Percentiles rank a stretch among this genome's conserved stretches.
phyloP scores from a whole-genome alignment of 164 flowering plant genomes.

The Sextonia rubra region DNA sequence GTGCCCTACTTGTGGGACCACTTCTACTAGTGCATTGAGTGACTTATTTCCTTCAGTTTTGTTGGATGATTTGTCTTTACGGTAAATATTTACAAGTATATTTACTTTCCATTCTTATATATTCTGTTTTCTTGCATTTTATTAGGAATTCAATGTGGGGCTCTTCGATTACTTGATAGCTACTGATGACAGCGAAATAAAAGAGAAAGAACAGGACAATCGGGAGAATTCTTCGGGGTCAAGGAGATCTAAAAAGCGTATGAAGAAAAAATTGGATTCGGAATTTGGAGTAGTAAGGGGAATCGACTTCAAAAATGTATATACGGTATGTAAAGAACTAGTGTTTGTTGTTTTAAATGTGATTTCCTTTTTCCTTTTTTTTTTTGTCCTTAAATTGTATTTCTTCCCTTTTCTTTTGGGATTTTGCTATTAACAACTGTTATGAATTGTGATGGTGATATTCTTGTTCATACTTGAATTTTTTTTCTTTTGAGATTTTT shows the following conservation, averaged over 20 bases:
- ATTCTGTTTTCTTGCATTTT: constrained; percentile 5
- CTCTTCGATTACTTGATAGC: constrained; percentile 93
- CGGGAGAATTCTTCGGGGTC: constrained; percentile 26
- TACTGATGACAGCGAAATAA: constrained; percentile 60
- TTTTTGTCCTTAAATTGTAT: no score
- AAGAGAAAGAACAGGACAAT: constrained; percentile 43
- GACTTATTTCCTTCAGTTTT: not conserved
- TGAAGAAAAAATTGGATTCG: constrained; percentile 56
- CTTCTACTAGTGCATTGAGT: no score
- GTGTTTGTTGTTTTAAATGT: no score
- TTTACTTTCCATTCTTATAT: not conserved
- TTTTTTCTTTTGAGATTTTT: no score
- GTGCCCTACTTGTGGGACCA: no score
- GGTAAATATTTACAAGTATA: not conserved
- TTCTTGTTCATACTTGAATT: no score
- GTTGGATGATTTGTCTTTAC: not conserved
- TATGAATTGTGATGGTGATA: no score
- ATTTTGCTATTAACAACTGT: no score
- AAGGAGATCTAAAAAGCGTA: constrained; percentile 52
- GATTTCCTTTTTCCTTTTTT: no score
- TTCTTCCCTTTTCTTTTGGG: no score
- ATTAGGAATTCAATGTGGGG: constrained; percentile 94
- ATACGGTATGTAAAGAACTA: constrained; percentile 52
- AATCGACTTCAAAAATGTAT: constrained; percentile 92
- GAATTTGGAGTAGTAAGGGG: constrained; percentile 98